Percentiles rank a stretch among this genome's conserved stretches.
Conservation (phyloP, 768 basidiomycete genomes). For the Hydnum rufescens region DNA sequence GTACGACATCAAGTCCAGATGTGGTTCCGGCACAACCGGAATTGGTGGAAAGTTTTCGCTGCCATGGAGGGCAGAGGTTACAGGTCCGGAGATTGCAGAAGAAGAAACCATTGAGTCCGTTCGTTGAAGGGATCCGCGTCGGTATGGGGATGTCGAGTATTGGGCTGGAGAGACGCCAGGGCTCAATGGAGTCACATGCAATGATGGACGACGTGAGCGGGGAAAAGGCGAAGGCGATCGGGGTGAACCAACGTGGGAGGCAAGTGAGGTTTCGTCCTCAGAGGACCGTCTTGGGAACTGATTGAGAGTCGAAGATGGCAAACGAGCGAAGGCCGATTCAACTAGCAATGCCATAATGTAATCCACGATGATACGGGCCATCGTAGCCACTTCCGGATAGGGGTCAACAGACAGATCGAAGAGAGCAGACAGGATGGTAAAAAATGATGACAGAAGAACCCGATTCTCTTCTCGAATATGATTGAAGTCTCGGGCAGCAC, state of each 20-base stretch:
- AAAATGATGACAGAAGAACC: conserved; percentile 76
- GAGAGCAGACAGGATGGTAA: conserved; percentile 75
- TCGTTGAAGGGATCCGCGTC: conserved; percentile 1
- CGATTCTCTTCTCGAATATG: conserved; percentile 55
- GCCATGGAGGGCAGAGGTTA: too few species aligned
- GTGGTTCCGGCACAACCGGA: not conserved
- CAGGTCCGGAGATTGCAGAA: conserved; percentile 21
- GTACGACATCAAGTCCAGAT: not conserved
- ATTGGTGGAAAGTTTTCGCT: too few species aligned
- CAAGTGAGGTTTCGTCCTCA: not conserved
- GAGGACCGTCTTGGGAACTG: conserved; percentile 21
- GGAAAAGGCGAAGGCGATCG: not conserved
- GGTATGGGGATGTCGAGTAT: not conserved
- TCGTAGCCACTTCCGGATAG: conserved; percentile 76
- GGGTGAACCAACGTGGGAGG: not conserved
- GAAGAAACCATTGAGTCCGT: not conserved
- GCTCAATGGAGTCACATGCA: not conserved
- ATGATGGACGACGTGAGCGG: not conserved
- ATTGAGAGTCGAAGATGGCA: conserved; percentile 43
- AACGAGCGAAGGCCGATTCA: conserved; percentile 67
- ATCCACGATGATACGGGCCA: conserved; percentile 81
- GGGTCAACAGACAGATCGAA: conserved; percentile 86
- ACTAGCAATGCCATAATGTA: conserved; percentile 79
- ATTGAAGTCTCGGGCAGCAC: conserved; percentile 16
- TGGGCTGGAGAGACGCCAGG: not conserved